Evolutionary conservation across 2,329 filamentous ascomycete genomes (phyloP).

Genomic region (Trichophyton equinum): DNA sequence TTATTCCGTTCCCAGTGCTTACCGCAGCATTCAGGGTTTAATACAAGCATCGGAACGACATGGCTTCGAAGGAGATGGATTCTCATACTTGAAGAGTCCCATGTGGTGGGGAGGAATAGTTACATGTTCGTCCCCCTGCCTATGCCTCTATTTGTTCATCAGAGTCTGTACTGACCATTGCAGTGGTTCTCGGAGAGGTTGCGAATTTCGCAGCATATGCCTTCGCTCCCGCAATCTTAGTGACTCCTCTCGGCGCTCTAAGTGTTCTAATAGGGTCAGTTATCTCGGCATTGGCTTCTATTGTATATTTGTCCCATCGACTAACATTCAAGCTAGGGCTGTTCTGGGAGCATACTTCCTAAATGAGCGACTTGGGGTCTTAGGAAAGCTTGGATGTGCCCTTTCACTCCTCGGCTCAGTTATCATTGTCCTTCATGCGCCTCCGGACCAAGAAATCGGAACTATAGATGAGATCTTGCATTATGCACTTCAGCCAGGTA

Average conservation of each 20-base stretch:
- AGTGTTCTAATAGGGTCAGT: conserved; percentile 74
- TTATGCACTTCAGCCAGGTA: conserved; percentile 85
- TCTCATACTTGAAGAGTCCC: conserved; percentile 85
- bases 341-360: conserved; percentile 92
- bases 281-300: conserved; percentile 9
- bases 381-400: conserved; percentile 90
- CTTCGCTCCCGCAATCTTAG: conserved; percentile 95
- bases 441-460: conserved; percentile 79
- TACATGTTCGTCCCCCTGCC: conserved; percentile 51
- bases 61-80: conserved; percentile 94
- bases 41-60: conserved; percentile 82
- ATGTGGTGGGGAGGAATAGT: conserved; percentile 93
- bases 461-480: conserved; percentile 85
- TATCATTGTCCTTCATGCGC: conserved; percentile 94
- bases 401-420: conserved; percentile 93
- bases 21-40: conserved; percentile 49
- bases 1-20: conserved; percentile 12
- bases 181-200: conserved; percentile 83
- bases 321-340: conserved; percentile 41
- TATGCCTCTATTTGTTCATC: neutral
- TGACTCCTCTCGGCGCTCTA: conserved; percentile 85
- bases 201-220: conserved; percentile 98
- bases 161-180: conserved; percentile 6
- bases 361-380: conserved; percentile 72
- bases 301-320: neutral